Conservation (phyloP, 345 rosid species). For the Anacardium occidentale region DNA sequence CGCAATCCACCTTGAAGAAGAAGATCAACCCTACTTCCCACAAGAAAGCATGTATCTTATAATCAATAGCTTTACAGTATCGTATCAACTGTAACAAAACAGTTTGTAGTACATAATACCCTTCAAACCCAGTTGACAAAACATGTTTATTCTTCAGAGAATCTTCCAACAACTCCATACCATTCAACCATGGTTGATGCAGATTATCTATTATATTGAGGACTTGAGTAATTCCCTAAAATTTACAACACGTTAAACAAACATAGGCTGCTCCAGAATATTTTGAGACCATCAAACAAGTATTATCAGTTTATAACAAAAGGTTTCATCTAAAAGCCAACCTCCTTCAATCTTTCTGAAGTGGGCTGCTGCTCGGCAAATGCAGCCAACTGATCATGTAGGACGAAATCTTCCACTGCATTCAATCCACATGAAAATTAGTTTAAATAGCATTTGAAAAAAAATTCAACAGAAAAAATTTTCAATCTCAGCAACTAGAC, state of each 20-base stretch:
- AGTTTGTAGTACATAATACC: conserved; percentile 32
- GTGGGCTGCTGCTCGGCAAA: conserved; percentile 36
- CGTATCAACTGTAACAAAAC: not conserved
- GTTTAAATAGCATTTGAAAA: not conserved
- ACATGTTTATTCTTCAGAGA: conserved; percentile 39
- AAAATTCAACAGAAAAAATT: not conserved
- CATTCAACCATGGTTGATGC: conserved; percentile 60
- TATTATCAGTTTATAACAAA: not conserved
- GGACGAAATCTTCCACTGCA: conserved; percentile 59
- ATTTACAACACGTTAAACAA: not conserved
- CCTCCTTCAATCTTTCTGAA: conserved; percentile 53
- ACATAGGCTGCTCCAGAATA: not conserved
- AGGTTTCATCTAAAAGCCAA: conserved; percentile 10
- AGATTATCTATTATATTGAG: conserved; percentile 44
- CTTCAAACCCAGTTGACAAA: conserved; percentile 59
- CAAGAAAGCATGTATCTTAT: not conserved
- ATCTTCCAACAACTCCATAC: conserved; percentile 58
- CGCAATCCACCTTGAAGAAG: conserved; percentile 68
- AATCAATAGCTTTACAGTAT: not conserved
- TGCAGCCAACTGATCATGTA: conserved; percentile 52
- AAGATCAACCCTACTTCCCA: conserved; percentile 52
- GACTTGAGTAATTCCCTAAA: conserved; percentile 52
- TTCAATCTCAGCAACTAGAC: not conserved
- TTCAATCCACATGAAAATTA: not conserved
- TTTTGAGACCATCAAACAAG: not conserved